Percentiles rank a stretch among this genome's conserved stretches.
Conservation (phyloP, 768 basidiomycete species). For the Boletus tomentosulus region DNA sequence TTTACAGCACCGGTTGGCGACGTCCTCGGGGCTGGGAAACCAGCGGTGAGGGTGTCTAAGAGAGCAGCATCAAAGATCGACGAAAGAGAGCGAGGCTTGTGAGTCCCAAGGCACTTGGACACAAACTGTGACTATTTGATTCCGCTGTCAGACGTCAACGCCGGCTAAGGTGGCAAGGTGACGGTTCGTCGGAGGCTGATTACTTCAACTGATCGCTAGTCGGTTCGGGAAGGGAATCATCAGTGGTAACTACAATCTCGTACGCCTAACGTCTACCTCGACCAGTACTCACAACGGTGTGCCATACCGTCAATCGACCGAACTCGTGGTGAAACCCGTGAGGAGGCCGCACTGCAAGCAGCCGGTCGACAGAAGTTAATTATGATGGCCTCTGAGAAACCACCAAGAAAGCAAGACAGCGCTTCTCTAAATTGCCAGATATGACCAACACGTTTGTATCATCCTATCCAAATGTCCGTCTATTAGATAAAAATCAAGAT, state of each 20-base stretch:
- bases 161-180: not conserved
- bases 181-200: conserved; percentile 13
- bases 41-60: conserved; percentile 15
- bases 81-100: conserved; percentile 7
- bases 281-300: not conserved
- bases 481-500: conserved; percentile 32
- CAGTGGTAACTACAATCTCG: not conserved
- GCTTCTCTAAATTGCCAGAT: conserved; percentile 24
- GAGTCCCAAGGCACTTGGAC: conserved; percentile 1
- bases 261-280: not conserved
- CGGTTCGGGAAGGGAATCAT: conserved; percentile 1
- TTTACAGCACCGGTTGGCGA: conserved; percentile 6
- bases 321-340: conserved; percentile 11
- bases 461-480: conserved; percentile 33
- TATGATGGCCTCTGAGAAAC: conserved; percentile 12
- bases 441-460: conserved; percentile 17
- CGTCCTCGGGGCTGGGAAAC: conserved; percentile 7
- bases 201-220: conserved; percentile 10
- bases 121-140: conserved; percentile 23
- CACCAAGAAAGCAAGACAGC: not conserved
- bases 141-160: conserved; percentile 28
- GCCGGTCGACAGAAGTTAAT: conserved; percentile 25
- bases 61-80: conserved; percentile 25
- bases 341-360: conserved; percentile 32
- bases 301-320: conserved; percentile 3